phyloP scores from a whole-genome alignment of 176 grass and related monocot genomes.

The Pharus latifolius region DNA sequence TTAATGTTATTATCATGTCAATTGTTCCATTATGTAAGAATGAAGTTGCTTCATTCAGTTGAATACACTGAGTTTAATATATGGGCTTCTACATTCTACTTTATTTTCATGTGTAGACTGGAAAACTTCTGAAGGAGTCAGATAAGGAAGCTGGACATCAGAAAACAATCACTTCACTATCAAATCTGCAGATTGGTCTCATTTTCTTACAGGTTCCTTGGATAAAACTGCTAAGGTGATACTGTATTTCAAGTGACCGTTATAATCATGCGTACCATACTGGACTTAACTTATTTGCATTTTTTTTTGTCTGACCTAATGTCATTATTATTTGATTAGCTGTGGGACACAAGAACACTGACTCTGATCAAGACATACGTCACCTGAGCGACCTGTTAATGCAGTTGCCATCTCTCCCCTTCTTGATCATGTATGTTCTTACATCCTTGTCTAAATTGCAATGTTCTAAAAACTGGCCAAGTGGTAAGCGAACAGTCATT shows the following conservation, averaged over 20 bases:
- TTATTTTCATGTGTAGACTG: slow-evolving; percentile 47
- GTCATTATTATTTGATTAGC: slow-evolving; percentile 19
- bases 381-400: slow-evolving; percentile 84
- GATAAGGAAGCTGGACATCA: slow-evolving; percentile 69
- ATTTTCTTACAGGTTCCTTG: slow-evolving; percentile 66
- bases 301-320: slow-evolving; percentile 4
- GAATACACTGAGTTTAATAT: not conserved
- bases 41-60: not conserved
- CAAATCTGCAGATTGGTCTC: slow-evolving; percentile 56
- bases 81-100: too few relatives aligned
- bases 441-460: too few relatives aligned
- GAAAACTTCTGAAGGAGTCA: slow-evolving; percentile 59
- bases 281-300: not conserved
- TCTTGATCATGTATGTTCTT: slow-evolving; percentile 61
- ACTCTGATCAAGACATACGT: slow-evolving; percentile 74
- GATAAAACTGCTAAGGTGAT: slow-evolving; percentile 88
- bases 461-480: too few relatives aligned
- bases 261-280: not conserved
- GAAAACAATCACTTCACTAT: slow-evolving; percentile 66
- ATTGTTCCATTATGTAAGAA: not conserved
- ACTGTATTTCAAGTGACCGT: not conserved
- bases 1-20: too few relatives aligned
- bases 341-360: slow-evolving; percentile 75
- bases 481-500: too few relatives aligned
- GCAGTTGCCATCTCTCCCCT: slow-evolving; percentile 85